These are phyloP conservation scores for Lotmaria passim DNA, from an alignment of 208 protist genomes.

Conservation along the genomic window DNA sequence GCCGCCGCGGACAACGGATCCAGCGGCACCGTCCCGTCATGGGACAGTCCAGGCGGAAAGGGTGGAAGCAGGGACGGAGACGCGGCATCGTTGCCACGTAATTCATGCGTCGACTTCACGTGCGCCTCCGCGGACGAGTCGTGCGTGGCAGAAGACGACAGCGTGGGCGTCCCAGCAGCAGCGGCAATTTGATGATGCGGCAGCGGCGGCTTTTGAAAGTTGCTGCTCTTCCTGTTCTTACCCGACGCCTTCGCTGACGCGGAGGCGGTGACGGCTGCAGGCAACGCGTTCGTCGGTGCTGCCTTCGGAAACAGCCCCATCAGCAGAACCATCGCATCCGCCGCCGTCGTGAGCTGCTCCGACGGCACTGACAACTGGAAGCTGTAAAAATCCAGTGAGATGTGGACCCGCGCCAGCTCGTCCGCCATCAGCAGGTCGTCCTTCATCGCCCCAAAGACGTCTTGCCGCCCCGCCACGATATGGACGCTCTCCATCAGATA, in stretches of 20 bases:
- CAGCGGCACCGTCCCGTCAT: neutral
- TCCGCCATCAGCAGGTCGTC: conserved; percentile 39
- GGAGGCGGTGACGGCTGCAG: no score
- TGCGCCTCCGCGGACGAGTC: no score
- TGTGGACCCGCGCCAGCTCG: conserved; percentile 31
- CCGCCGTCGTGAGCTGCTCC: conserved; percentile 39
- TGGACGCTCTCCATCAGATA: conserved; percentile 23
- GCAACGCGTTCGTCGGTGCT: neutral
- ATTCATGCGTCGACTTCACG: no score
- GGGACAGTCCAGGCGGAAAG: no score
- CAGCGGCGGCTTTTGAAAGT: neutral
- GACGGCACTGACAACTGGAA: conserved; percentile 40
- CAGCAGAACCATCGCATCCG: conserved; percentile 40
- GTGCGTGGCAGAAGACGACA: neutral
- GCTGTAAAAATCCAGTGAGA: conserved; percentile 35
- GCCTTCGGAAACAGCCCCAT: conserved; percentile 19
- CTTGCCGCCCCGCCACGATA: conserved; percentile 36
- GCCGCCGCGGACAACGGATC: neutral
- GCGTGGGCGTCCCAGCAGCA: neutral
- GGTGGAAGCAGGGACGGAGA: neutral
- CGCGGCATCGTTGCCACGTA: neutral
- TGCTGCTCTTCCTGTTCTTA: neutral
- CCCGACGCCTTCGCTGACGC: neutral
- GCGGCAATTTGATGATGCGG: neutral
- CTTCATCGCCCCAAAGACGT: conserved; percentile 29